Base-by-base conservation (phyloP, 495 filamentous ascomycete genomes). In the Thermochaetoides thermophila region DNA sequence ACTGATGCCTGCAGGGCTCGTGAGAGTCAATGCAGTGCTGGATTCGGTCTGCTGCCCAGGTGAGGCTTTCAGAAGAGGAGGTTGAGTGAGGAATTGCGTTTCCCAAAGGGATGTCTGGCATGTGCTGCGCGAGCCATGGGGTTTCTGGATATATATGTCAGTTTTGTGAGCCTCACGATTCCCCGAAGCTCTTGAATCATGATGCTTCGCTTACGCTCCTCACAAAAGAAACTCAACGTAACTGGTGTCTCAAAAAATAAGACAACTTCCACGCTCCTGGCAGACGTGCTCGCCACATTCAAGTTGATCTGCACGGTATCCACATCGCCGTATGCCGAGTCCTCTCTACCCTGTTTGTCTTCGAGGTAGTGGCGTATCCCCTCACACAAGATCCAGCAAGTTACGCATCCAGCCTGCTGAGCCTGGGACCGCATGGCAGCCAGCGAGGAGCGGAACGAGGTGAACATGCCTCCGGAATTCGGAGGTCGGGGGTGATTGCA, bases 141-240 rank as follows among this genome's bases (percentile, higher is more conserved):
- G 23, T 40, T 9, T 6, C 38, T 40, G 18, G 2, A 36, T n/a
- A n/a, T n/a, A n/a, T n/a, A 2, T 6, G 2, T 16, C 10, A 24
- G 18, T 2, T 10, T 10, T 5, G 12, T 28, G 15, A 29, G n/a
- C 8, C 1, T 29, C 9, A 7, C 6, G 17, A 5, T 3, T 21
- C n/a, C 13, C 9, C 12, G 15, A 32, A n/a, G 19, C n/a, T n/a
- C n/a, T n/a, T n/a, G n/a, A n/a, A n/a, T n/a, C n/a, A n/a, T n/a
- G n/a, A n/a, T n/a, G n/a, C n/a, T n/a, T n/a, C 5, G 33, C 38
- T 18, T 19, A 36, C 38, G 3, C 19, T 36, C 17, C 5, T 27
- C 26, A 3, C 18, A 28, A 17, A 31, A 40, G n/a, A 40, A 40
- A 3, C 12, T 31, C 11, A 40, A n/a, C 4, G 18, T 40, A 9